These are phyloP conservation scores for Yamadazyma conglobata DNA, from an alignment of 1,139 yeast species.

Conservation along the genomic window DNA sequence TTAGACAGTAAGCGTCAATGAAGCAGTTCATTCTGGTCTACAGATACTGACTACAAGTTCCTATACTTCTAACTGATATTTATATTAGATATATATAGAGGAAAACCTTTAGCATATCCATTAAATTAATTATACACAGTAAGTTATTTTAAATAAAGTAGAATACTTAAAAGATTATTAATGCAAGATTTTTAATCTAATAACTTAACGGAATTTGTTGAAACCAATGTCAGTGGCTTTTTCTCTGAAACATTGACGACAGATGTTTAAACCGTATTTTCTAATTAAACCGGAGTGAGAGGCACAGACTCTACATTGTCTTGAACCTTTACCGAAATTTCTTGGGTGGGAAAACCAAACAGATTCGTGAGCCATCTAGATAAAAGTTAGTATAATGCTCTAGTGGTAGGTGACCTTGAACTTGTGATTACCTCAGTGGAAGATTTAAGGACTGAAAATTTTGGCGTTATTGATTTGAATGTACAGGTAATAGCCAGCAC, in stretches of 20 bases:
- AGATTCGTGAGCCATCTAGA: conserved; percentile 99
- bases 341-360: conserved; percentile 99
- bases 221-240: conserved; percentile 98
- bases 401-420: too few relatives aligned
- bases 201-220: conserved; percentile 91
- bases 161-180: conserved; percentile 10
- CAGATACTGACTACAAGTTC: too few relatives aligned
- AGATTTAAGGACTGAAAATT: too few relatives aligned
- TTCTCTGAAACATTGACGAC: conserved; percentile 99
- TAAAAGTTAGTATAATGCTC: conserved; percentile 33
- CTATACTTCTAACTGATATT: too few relatives aligned
- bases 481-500: too few relatives aligned
- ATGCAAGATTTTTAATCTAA: conserved; percentile 10
- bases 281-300: conserved; percentile 99
- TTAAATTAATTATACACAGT: conserved; percentile 23
- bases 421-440: too few relatives aligned
- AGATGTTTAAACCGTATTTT: conserved; percentile 99
- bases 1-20: too few relatives aligned
- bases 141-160: conserved; percentile 15
- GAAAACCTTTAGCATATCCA: conserved; percentile 7
- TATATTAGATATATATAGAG: conserved; percentile 3
- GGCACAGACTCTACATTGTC: conserved; percentile 99
- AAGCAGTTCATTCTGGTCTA: too few relatives aligned
- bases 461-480: too few relatives aligned
- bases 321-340: conserved; percentile 99